A percentile compares a stretch with the other conserved stretches of the same genome.
These are phyloP conservation scores for Rhodotorula glutinis DNA, from an alignment of 1,284 basidiomycete genomes.

Conservation along the genomic window DNA sequence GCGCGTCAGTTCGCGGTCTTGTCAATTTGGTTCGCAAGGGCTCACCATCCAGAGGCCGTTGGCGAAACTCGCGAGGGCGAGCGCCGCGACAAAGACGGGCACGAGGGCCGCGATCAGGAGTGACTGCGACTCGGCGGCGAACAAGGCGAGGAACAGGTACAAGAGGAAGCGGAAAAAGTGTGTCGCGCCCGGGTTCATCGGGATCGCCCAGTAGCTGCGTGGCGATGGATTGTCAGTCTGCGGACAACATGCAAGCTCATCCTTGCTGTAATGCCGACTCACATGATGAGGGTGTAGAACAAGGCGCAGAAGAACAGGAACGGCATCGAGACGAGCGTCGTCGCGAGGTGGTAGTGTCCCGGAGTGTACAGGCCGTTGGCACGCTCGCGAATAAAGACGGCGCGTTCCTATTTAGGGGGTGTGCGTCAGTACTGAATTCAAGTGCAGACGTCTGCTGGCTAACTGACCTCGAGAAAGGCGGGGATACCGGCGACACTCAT, in stretches of 20 bases:
- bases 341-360: constrained; percentile 43
- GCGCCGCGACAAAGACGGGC: constrained; percentile 62
- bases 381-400: constrained; percentile 49
- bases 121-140: constrained; percentile 59
- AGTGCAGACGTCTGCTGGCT: no score
- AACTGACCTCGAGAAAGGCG: constrained; percentile 46
- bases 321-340: constrained; percentile 48
- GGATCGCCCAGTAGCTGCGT: constrained; percentile 49
- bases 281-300: constrained; percentile 37
- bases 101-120: constrained; percentile 57
- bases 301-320: constrained; percentile 49
- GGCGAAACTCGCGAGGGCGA: constrained; percentile 58
- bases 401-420: constrained; percentile 42
- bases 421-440: no score
- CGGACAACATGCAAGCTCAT: no score
- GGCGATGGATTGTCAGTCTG: constrained; percentile 4
- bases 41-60: constrained; percentile 63
- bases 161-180: constrained; percentile 59
- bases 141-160: constrained; percentile 59
- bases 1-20: no score
- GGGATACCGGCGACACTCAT: constrained; percentile 50
- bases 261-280: no score
- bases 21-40: neutral
- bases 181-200: constrained; percentile 54
- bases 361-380: constrained; percentile 49